Evolutionary conservation across 208 protist species (phyloP).

Genomic region (Leishmania aethiopica): DNA sequence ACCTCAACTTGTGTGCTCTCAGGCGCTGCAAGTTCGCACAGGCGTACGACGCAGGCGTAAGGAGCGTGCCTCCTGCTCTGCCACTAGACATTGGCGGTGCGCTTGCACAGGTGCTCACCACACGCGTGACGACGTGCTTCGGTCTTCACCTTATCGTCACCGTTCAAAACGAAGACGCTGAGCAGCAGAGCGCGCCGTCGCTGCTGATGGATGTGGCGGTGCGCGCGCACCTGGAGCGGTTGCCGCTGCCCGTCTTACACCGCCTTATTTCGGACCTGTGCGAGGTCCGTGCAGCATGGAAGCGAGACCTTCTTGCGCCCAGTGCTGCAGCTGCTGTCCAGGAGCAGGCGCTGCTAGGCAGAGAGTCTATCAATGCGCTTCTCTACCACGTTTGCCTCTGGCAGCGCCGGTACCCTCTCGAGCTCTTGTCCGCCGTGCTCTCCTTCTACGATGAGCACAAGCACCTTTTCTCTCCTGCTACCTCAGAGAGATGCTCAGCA

Average conservation of each 20-base stretch:
- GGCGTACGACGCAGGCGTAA: neutral
- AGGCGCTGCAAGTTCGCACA: accelerated
- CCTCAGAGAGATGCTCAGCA: constrained; percentile 5
- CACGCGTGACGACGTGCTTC: constrained; percentile 16
- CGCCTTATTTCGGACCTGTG: constrained; percentile 16
- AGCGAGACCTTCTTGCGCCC: constrained; percentile 21
- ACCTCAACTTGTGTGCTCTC: neutral
- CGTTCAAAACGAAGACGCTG: constrained; percentile 15
- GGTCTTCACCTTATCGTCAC: constrained; percentile 22
- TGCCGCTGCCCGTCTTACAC: constrained; percentile 34
- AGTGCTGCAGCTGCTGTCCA: constrained; percentile 4
- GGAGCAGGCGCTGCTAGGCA: neutral
- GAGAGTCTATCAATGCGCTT: constrained; percentile 31
- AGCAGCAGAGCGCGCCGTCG: neutral
- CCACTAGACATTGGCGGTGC: neutral
- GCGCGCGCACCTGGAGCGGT: constrained; percentile 13
- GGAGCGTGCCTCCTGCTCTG: neutral
- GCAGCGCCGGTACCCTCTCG: constrained; percentile 73
- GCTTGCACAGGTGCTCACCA: constrained; percentile 7
- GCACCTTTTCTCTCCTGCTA: constrained; percentile 1
- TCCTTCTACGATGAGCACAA: constrained; percentile 34
- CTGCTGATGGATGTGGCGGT: neutral
- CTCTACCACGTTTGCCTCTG: constrained; percentile 72
- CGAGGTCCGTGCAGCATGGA: constrained; percentile 24
- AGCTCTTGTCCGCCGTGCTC: constrained; percentile 45